phyloP scores from a whole-genome alignment of 1,284 basidiomycete species.

The Amylostereum areolatum region DNA sequence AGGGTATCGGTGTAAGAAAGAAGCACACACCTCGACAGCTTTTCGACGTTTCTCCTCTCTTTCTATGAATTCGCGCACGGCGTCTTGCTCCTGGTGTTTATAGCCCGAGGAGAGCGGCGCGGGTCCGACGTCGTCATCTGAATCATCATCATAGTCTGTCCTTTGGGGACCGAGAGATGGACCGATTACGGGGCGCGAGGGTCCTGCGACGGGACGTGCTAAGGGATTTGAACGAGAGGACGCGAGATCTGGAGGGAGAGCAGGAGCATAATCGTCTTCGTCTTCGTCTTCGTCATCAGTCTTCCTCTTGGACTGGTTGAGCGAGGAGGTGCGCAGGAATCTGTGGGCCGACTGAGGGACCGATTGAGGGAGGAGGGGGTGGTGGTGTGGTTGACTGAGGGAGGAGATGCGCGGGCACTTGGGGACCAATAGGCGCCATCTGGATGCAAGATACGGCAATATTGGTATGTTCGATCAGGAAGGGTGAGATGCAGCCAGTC shows the following conservation, averaged over 20 bases:
- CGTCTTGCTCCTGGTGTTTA: slow-evolving; percentile 41
- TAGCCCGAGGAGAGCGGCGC: slow-evolving; percentile 48
- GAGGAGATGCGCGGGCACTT: slow-evolving; percentile 37
- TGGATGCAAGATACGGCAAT: neutral
- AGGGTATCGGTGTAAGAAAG: slow-evolving; percentile 1
- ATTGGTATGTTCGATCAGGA: too few relatives aligned
- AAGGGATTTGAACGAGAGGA: slow-evolving; percentile 29
- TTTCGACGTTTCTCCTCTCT: slow-evolving; percentile 71
- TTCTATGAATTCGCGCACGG: slow-evolving; percentile 75
- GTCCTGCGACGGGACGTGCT: too few relatives aligned
- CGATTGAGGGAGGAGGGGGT: slow-evolving; percentile 11
- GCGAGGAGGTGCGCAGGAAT: slow-evolving; percentile 15
- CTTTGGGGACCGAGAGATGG: slow-evolving; percentile 17
- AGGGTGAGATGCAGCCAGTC: too few relatives aligned
- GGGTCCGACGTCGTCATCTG: slow-evolving; percentile 73
- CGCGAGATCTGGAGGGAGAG: slow-evolving; percentile 56
- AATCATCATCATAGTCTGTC: slow-evolving; percentile 30
- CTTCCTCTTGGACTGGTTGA: slow-evolving; percentile 1
- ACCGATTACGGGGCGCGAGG: slow-evolving; percentile 14
- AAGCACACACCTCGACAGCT: slow-evolving; percentile 48
- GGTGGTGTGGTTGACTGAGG: slow-evolving; percentile 2
- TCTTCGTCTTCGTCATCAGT: slow-evolving; percentile 41
- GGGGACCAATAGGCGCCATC: slow-evolving; percentile 48
- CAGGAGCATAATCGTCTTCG: slow-evolving; percentile 56
- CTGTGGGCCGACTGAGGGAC: slow-evolving; percentile 16